Evolutionary conservation across 306 rosid genomes (phyloP).

Genomic region (Medicago truncatula): MtrunA17r5.0-ANR NC_053043.1:32164501-32165000

Average conservation of each 20-base stretch:
- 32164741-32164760: constrained; percentile 29
- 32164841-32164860: constrained; percentile 32
- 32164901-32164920: constrained; percentile 31
- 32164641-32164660: constrained; percentile 45
- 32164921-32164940: constrained; percentile 42
- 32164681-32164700: constrained; percentile 42
- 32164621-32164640: constrained; percentile 26
- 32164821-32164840: constrained; percentile 36
- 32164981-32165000: constrained; percentile 15
- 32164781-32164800: constrained; percentile 35
- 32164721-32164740: constrained; percentile 40
- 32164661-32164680: constrained; percentile 36
- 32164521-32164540: constrained; percentile 58
- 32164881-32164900: constrained; percentile 44
- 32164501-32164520: constrained; percentile 85
- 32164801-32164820: constrained; percentile 39
- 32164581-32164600: constrained; percentile 46
- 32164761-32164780: constrained; percentile 44
- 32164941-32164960: constrained; percentile 51
- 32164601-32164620: constrained; percentile 39
- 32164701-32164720: constrained; percentile 43
- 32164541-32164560: constrained; percentile 76
- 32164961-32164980: constrained; percentile 40
- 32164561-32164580: constrained; percentile 43
- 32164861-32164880: constrained; percentile 37